Conservation (phyloP, 2,329 filamentous ascomycete species). For the Xenoacremonium recifei region DNA sequence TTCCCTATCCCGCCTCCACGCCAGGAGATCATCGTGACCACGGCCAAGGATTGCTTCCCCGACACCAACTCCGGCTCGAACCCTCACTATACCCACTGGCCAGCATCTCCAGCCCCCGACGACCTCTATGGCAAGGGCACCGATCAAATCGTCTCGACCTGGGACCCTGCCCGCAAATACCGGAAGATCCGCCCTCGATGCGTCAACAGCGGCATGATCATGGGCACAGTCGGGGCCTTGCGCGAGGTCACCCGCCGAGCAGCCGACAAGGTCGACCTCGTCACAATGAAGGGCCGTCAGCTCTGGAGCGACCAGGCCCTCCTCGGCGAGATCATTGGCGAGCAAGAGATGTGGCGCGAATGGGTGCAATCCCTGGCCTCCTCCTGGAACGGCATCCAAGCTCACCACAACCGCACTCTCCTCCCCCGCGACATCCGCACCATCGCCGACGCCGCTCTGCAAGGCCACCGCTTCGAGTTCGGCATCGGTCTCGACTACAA, state of each 20-base stretch:
- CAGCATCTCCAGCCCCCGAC: slow-evolving; percentile 31
- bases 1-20: slow-evolving; percentile 31
- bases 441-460: slow-evolving; percentile 28
- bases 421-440: slow-evolving; percentile 17
- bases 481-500: slow-evolving; percentile 39
- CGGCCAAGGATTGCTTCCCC: slow-evolving; percentile 36
- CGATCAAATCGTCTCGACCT: slow-evolving; percentile 25
- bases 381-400: slow-evolving; percentile 30
- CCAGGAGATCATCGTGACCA: slow-evolving; percentile 33
- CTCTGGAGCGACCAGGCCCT: slow-evolving; percentile 40
- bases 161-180: slow-evolving; percentile 33
- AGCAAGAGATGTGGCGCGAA: slow-evolving; percentile 37
- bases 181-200: slow-evolving; percentile 32
- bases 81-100: slow-evolving; percentile 37
- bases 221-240: slow-evolving; percentile 32
- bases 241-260: slow-evolving; percentile 22
- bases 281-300: slow-evolving; percentile 29
- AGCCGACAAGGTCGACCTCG: slow-evolving; percentile 28
- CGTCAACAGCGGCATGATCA: slow-evolving; percentile 35
- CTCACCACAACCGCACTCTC: slow-evolving; percentile 9
- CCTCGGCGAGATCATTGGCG: slow-evolving; percentile 37
- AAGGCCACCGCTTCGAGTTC: slow-evolving; percentile 34
- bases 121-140: slow-evolving; percentile 35
- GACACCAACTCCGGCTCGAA: slow-evolving; percentile 31
- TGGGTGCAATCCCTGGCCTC: slow-evolving; percentile 28